These are phyloP conservation scores for Monosporascus cannonballus DNA, from an alignment of 2,329 filamentous ascomycete genomes.

Conservation along the genomic window DNA sequence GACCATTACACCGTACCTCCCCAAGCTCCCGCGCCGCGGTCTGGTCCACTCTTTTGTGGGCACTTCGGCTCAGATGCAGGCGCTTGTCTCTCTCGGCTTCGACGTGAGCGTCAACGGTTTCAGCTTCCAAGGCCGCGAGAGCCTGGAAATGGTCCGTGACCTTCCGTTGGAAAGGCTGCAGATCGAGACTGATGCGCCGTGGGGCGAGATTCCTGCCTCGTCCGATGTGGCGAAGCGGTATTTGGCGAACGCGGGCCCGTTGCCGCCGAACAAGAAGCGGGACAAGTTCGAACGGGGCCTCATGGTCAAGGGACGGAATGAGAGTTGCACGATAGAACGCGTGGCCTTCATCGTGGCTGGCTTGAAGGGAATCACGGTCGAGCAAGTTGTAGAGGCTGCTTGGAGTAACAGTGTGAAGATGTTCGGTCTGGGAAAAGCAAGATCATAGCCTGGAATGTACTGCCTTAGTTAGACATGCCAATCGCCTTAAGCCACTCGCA, in stretches of 20 bases:
- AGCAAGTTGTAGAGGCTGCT: slow-evolving; percentile 35
- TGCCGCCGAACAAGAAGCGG: slow-evolving; percentile 39
- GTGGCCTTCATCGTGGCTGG: slow-evolving; percentile 43
- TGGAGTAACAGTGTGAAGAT: slow-evolving; percentile 29
- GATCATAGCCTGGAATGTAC: too few species aligned
- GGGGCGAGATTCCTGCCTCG: slow-evolving; percentile 34
- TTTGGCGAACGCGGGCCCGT: slow-evolving; percentile 28
- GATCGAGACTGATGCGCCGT: slow-evolving; percentile 43
- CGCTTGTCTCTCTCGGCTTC: slow-evolving; percentile 27
- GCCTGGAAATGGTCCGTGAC: slow-evolving; percentile 34
- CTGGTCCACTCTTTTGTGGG: slow-evolving; percentile 36
- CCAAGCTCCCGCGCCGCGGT: slow-evolving; percentile 28
- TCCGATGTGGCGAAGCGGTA: slow-evolving; percentile 35
- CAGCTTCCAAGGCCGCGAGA: slow-evolving; percentile 33
- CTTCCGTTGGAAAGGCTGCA: slow-evolving; percentile 36
- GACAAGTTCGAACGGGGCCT: slow-evolving; percentile 38
- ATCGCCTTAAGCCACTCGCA: too few species aligned
- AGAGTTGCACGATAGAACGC: slow-evolving; percentile 41
- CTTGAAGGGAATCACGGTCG: slow-evolving; percentile 34
- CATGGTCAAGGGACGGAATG: slow-evolving; percentile 47
- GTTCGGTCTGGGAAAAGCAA: slow-evolving; percentile 10
- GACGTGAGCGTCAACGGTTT: slow-evolving; percentile 45
- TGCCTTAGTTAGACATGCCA: too few species aligned
- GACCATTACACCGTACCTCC: slow-evolving; percentile 33
- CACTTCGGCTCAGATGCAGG: slow-evolving; percentile 31